Evolutionary conservation across 2,329 filamentous ascomycete genomes (phyloP), one percentile per base, ranked within the genome.

Genomic region (Macrophomina phaseolina): DNA sequence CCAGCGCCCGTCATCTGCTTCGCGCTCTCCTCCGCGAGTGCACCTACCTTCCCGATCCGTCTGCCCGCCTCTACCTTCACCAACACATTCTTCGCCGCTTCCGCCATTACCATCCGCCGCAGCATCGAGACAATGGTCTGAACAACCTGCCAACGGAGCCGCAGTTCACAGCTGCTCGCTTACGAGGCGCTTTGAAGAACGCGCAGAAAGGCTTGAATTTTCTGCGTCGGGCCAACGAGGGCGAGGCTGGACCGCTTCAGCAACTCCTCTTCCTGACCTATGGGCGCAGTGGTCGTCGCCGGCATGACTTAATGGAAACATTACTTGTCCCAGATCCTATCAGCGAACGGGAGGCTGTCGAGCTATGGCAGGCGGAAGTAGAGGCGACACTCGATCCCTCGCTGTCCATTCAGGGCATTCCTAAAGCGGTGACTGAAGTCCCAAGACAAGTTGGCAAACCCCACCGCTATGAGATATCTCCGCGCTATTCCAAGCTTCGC

Each of bases 31-130:
- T 89, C 46, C 84, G 87, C 67, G 84, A 89, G 77, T 82, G 81
- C 69, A 82, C 84, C 65, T 89, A 89, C 71, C 83, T 90, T 46
- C 87, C 88, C 34, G 87, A 89, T 72, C 80, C 84, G 1, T 76
- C 81, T 67, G 85, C 86, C 46, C 82, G 84, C 69, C 64, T 70
- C 38, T 86, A 84, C 76, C 79, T 86, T 74, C 79, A 79, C 67
- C 71, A 79, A 62, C 80, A 87, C 74, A 77, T 86, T 52, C 68
- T 84, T 40, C 69, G 72, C 42, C 80, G 83, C 68, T 89, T 85
- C 75, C 81, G 81, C 62, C 77, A 81, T 36, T 79, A 81, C 69
- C 74, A 77, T 69, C 75, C 78, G 30, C 46, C 14, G 53, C 42
- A 9, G 23, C 5, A 14, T 14, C 48, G 16, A 7, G 12, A 30